These are phyloP conservation scores for Straminergon stramineum DNA, from an alignment of 225 moss, liverwort and hornwort genomes.

Conservation along the genomic window DNA sequence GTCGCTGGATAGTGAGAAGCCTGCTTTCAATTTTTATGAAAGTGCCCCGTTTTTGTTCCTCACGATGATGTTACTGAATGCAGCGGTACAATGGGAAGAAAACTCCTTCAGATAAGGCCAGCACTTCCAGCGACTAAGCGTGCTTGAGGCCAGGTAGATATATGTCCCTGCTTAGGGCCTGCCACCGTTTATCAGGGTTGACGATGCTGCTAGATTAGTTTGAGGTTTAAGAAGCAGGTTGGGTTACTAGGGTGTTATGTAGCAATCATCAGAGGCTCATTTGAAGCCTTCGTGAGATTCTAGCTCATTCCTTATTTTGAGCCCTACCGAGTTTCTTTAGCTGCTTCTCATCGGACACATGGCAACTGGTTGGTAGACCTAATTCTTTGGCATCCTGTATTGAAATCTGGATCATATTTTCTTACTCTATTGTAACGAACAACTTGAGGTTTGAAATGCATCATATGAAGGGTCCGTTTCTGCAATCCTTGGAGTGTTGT, in stretches of 20 bases:
- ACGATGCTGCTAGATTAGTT: conserved; percentile 16
- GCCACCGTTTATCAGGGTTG: conserved; percentile 11
- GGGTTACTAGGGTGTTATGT: conserved; percentile 9
- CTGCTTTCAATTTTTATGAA: not conserved
- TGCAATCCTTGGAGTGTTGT: not conserved
- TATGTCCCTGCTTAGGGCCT: conserved; percentile 18
- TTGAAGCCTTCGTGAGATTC: conserved; percentile 4
- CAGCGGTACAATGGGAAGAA: conserved; percentile 97
- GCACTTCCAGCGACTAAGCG: conserved; percentile 94
- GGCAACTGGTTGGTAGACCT: conserved; percentile 30
- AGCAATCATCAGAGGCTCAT: not conserved
- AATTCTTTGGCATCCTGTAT: conserved; percentile 51
- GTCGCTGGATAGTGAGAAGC: not conserved
- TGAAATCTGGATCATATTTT: conserved; percentile 37
- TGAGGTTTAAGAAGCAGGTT: conserved; percentile 32
- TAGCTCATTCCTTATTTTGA: conserved; percentile 15
- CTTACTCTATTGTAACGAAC: conserved; percentile 13
- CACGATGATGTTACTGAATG: conserved; percentile 14
- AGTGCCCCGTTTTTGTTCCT: not conserved
- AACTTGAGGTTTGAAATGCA: conserved; percentile 15
- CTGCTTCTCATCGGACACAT: conserved; percentile 17
- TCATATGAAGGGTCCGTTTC: not conserved
- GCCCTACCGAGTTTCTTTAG: conserved; percentile 16
- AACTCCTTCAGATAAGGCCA: conserved; percentile 86
- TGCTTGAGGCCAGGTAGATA: conserved; percentile 42